A percentile compares a stretch with the other conserved stretches of the same genome.
Conservation (phyloP, 331 rosid species). For the Telfairia occidentalis region DNA sequence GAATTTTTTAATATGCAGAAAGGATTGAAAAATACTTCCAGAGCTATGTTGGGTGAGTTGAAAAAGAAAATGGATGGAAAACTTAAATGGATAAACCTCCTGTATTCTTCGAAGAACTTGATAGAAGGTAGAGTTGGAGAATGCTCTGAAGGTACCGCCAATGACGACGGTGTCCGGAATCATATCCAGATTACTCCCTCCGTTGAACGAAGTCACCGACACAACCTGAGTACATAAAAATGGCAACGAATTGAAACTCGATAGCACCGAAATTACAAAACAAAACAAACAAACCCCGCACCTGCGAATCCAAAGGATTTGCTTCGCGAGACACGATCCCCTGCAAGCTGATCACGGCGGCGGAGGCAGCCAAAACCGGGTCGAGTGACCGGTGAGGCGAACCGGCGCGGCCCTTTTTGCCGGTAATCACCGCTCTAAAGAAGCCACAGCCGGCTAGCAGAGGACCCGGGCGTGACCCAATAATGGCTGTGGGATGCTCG, state of each 20-base stretch:
- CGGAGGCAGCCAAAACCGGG: conserved; percentile 78
- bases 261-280: not conserved
- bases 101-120: conserved; percentile 62
- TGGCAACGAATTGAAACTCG: not conserved
- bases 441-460: conserved; percentile 92
- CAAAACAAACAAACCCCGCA: not conserved
- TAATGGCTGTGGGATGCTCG: conserved; percentile 56
- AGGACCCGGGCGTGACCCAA: conserved; percentile 89
- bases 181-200: conserved; percentile 62
- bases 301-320: conserved; percentile 87
- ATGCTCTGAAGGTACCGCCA: conserved; percentile 87
- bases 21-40: not conserved
- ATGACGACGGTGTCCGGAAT: conserved; percentile 56
- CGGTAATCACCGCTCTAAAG: conserved; percentile 63
- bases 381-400: conserved; percentile 45
- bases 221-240: conserved; percentile 41
- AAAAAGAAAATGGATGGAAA: not conserved
- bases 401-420: conserved; percentile 32
- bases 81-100: conserved; percentile 37
- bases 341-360: conserved; percentile 79
- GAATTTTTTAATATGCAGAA: too few relatives aligned
- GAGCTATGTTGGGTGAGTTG: not conserved
- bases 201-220: conserved; percentile 72
- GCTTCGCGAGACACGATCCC: conserved; percentile 94
- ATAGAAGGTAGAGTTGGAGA: conserved; percentile 79